Percentiles rank a stretch among this genome's conserved stretches.
Evolutionary conservation across 768 basidiomycete genomes (phyloP).

Genomic region (Nidularia sp.): DNA sequence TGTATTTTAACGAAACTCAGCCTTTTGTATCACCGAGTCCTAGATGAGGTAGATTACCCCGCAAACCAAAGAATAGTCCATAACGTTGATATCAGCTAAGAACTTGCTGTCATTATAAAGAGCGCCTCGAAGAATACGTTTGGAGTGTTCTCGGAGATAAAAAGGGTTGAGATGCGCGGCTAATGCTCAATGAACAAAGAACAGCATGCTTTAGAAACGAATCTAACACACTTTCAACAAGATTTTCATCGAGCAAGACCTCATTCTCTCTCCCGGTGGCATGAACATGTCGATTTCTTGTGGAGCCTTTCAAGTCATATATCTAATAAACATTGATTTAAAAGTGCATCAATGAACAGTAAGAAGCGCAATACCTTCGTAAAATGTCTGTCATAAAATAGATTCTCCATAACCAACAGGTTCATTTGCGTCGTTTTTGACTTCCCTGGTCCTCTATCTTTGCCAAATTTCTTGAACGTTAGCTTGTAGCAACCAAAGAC

Average conservation of each 20-base stretch:
- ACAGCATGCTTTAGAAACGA: not conserved
- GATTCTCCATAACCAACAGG: slow-evolving; percentile 95
- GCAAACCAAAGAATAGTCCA: slow-evolving; percentile 96
- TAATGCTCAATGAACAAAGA: slow-evolving; percentile 20
- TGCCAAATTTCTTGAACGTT: slow-evolving; percentile 78
- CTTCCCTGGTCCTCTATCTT: slow-evolving; percentile 60
- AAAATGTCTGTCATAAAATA: slow-evolving; percentile 91
- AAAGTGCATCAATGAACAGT: too few relatives aligned
- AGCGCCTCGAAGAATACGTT: slow-evolving; percentile 86
- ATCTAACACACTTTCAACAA: slow-evolving; percentile 70
- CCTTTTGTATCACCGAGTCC: not conserved
- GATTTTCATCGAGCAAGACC: slow-evolving; percentile 93
- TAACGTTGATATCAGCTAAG: slow-evolving; percentile 89
- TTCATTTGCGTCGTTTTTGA: slow-evolving; percentile 90
- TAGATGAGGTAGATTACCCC: slow-evolving; percentile 36
- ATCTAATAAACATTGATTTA: slow-evolving; percentile 45
- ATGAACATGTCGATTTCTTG: slow-evolving; percentile 87
- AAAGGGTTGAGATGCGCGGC: slow-evolving; percentile 86
- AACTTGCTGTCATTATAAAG: slow-evolving; percentile 96
- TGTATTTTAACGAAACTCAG: slow-evolving; percentile 10
- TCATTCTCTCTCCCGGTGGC: slow-evolving; percentile 89
- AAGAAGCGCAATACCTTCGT: slow-evolving; percentile 53
- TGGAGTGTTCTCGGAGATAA: slow-evolving; percentile 95
- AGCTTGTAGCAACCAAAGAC: slow-evolving; percentile 97
- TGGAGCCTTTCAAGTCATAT: slow-evolving; percentile 96